These are phyloP conservation scores for Dacryopinax spathularia DNA, from an alignment of 768 basidiomycete species.

Conservation along the genomic window DNA sequence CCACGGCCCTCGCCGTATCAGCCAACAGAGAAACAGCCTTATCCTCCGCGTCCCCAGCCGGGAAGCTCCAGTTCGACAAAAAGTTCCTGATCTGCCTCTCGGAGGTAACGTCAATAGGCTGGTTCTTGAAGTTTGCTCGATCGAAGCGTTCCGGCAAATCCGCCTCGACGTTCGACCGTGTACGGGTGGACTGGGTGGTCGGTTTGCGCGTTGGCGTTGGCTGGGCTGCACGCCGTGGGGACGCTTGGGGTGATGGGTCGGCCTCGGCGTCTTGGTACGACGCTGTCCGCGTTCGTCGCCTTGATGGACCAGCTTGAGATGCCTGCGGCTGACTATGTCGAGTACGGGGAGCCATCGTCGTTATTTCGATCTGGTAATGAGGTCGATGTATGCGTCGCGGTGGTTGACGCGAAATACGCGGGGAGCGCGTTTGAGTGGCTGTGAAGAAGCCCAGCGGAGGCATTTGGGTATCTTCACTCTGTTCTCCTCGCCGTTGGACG, in stretches of 20 bases:
- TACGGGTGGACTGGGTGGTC: neutral
- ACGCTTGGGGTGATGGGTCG: neutral
- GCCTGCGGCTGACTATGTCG: neutral
- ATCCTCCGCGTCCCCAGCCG: conserved; percentile 35
- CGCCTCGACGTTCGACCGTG: conserved; percentile 30
- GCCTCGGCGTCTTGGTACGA: neutral
- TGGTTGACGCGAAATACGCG: neutral
- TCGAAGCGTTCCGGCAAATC: conserved; percentile 38
- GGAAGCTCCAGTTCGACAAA: conserved; percentile 42
- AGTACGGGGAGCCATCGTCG: neutral
- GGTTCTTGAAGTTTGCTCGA: conserved; percentile 46
- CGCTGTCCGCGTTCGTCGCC: neutral
- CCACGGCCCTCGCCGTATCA: neutral
- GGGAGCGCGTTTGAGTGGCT: neutral
- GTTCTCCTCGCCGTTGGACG: too few species aligned
- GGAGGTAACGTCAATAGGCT: conserved; percentile 47
- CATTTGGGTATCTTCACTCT: neutral
- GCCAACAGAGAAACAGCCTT: conserved; percentile 32
- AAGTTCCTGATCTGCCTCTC: conserved; percentile 41
- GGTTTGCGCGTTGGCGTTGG: neutral
- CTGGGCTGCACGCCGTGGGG: neutral
- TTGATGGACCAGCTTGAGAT: neutral
- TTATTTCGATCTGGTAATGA: neutral
- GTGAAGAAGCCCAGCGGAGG: neutral
- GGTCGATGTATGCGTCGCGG: neutral